Base-by-base conservation (phyloP, 345 rosid genomes). In the Eucalyptus tenuipes region DNA sequence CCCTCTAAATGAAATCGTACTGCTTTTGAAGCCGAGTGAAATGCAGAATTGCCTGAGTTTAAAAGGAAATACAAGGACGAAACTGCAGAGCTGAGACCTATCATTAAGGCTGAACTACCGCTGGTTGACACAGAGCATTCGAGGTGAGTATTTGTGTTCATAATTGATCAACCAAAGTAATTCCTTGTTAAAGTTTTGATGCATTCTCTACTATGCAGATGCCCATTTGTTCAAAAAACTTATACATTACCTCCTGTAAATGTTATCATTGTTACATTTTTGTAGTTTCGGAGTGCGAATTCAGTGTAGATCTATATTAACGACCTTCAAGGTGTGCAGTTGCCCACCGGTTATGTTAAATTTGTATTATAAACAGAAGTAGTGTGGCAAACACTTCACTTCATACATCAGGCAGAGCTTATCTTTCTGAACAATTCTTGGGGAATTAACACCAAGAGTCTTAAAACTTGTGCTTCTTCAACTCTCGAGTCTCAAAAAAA, bases 101-200 rank as follows among this genome's bases (percentile, higher is more conserved):
- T 98, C 86, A 91, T 94, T 91, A 92, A 75, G 7, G 98, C 99
- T 89, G 97, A 92, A 91, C 88, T 95, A 27, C 98, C 95, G 93
- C 95, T 89, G 97, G 96, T 79, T 97, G 98, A 98, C 98, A 96
- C 88, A 95, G 92, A 92, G 98, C 99, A 86, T 93, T 97, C 88
- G 97, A 96, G 2, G 98, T 96, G 88, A 94, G 97, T 93, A 86
- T n/a, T 2, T 49, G 48, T 85, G 87, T 45, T n/a, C 25, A 85
- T 44, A 49, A 33, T 33, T 68, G 44, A 33, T 17, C 42, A 71
- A 71, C 44, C 81, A 9, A 71, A 71, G 44, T 33, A 71, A 71
- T 71, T 61, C 16, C 13, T 71, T 5, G 13, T 71, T 71, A 10
- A 31, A 71, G 25, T 71, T 16, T 9, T 71, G 81, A 71, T 33